These are phyloP conservation scores for Hypoxylon sp. DNA, from an alignment of 2,329 filamentous ascomycete genomes.

Conservation along the genomic window DNA sequence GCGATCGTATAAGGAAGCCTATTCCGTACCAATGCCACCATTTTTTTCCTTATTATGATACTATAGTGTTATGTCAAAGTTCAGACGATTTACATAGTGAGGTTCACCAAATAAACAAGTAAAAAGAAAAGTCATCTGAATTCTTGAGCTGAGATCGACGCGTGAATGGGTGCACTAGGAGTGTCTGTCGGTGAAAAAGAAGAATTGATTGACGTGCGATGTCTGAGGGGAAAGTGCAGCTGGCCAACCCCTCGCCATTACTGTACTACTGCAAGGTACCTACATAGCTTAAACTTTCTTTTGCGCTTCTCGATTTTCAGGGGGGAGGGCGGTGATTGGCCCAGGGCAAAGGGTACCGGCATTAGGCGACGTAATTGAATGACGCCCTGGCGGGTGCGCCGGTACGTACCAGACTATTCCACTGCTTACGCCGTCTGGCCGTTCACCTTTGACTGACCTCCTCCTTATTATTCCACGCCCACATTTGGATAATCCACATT, in stretches of 20 bases:
- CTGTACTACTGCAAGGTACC: not conserved
- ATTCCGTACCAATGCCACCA: slow-evolving; percentile 6
- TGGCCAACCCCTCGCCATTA: slow-evolving; percentile 19
- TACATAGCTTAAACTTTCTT: slow-evolving; percentile 10
- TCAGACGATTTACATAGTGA: slow-evolving; percentile 1
- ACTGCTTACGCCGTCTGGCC: not conserved
- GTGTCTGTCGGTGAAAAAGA: slow-evolving; percentile 17
- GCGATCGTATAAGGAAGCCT: slow-evolving; percentile 18
- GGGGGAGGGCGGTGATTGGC: slow-evolving; percentile 37
- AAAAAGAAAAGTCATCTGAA: not conserved
- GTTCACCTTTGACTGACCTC: slow-evolving; percentile 20
- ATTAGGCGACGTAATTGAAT: slow-evolving; percentile 42
- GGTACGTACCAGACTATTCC: slow-evolving; percentile 33
- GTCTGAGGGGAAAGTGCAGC: slow-evolving; percentile 17
- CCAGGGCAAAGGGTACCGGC: slow-evolving; percentile 32
- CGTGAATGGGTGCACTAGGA: not conserved
- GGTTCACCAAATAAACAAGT: not conserved
- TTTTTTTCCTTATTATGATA: not conserved
- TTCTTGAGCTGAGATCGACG: slow-evolving; percentile 1
- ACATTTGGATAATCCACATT: slow-evolving; percentile 13
- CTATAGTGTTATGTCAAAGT: slow-evolving; percentile 1
- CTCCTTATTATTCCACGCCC: slow-evolving; percentile 31
- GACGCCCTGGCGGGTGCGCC: slow-evolving; percentile 30
- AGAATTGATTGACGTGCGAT: slow-evolving; percentile 24
- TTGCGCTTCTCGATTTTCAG: slow-evolving; percentile 32